Conservation (phyloP, 495 filamentous ascomycete genomes). For the Penicillium herquei region DNA sequence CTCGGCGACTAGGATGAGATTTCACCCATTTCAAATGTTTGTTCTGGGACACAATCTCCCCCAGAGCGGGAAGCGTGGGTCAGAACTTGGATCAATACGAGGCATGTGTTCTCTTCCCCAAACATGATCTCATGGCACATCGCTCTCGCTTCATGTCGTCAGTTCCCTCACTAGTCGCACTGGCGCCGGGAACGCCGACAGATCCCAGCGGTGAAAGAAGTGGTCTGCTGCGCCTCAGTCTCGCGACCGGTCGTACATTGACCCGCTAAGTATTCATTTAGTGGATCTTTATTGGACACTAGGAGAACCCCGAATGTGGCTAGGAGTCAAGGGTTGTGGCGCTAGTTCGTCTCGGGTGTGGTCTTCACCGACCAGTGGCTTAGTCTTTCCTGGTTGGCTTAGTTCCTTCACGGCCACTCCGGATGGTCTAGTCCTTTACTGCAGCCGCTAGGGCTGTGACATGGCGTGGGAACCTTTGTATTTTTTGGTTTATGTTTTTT, state of each 20-base stretch:
- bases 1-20: no score
- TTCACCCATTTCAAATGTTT: no score
- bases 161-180: not conserved
- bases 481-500: not conserved
- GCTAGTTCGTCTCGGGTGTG: constrained; percentile 12
- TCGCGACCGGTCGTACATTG: not conserved
- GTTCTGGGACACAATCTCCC: not conserved
- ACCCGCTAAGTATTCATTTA: not conserved
- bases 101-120: not conserved
- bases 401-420: constrained; percentile 18
- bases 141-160: not conserved
- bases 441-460: constrained; percentile 6
- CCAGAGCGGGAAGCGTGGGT: not conserved
- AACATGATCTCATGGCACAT: not conserved
- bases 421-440: constrained; percentile 1
- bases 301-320: constrained; percentile 12
- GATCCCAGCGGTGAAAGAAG: constrained; percentile 19
- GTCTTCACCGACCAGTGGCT: constrained; percentile 12
- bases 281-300: constrained; percentile 1
- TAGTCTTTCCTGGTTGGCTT: not conserved
- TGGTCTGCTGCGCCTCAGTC: constrained; percentile 23
- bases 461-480: not conserved
- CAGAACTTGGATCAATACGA: not conserved
- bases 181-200: constrained; percentile 25
- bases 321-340: constrained; percentile 15